These are phyloP conservation scores for Trichoderma atrobrunneum DNA, from an alignment of 2,329 filamentous ascomycete genomes.

Conservation along the genomic window DNA sequence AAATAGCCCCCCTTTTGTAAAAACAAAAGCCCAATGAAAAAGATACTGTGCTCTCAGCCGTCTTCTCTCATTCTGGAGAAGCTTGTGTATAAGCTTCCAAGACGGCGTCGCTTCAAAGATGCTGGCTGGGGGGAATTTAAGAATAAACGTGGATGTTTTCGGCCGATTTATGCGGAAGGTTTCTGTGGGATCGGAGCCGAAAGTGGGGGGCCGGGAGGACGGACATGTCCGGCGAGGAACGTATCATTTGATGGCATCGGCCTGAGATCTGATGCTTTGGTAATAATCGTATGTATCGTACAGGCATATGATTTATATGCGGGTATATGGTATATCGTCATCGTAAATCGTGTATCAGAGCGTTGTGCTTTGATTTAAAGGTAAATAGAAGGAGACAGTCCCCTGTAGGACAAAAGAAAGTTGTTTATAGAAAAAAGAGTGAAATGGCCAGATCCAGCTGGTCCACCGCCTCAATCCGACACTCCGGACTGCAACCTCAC, in stretches of 20 bases:
- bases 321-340: background rate
- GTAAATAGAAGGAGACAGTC: background rate
- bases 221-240: conserved; percentile 3
- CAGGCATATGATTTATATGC: background rate
- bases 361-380: background rate
- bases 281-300: background rate
- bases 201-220: conserved; percentile 2
- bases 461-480: background rate
- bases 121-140: no score
- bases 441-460: background rate
- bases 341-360: background rate
- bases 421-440: background rate
- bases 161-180: background rate
- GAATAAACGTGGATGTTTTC: conserved; percentile 10
- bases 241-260: background rate
- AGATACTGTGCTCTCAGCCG: background rate
- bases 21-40: background rate
- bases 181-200: conserved; percentile 2
- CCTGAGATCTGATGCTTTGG: background rate
- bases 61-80: background rate
- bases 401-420: background rate
- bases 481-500: background rate
- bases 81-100: background rate
- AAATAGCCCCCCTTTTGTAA: background rate
- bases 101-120: background rate